phyloP scores from a whole-genome alignment of 441 rosid genomes.

The Adansonia grandidieri region DNA sequence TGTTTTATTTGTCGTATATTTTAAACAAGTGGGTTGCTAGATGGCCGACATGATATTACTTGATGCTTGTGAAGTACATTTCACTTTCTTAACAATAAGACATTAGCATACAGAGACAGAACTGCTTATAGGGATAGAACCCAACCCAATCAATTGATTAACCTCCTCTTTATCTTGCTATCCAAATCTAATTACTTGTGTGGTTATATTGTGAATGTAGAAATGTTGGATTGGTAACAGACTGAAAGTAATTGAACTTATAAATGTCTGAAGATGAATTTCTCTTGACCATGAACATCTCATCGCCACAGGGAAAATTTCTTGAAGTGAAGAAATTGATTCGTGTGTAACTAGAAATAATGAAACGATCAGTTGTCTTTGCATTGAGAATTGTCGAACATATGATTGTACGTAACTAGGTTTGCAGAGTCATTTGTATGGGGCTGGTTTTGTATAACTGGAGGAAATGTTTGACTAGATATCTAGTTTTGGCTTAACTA shows the following conservation, averaged over 20 bases:
- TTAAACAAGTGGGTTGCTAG: slow-evolving; percentile 9
- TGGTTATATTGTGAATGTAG: not conserved
- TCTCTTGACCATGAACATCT: not conserved
- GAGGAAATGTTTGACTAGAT: slow-evolving; percentile 1
- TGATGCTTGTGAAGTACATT: slow-evolving; percentile 6
- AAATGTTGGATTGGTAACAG: not conserved
- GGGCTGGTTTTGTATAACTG: not conserved
- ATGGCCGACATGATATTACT: not conserved
- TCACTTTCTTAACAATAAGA: slow-evolving; percentile 11
- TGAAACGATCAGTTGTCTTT: not conserved
- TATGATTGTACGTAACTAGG: not conserved
- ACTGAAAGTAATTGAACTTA: slow-evolving; percentile 4
- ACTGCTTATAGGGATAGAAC: not conserved
- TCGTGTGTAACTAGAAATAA: not conserved
- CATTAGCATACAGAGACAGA: not conserved
- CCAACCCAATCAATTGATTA: not conserved
- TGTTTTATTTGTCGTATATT: not conserved
- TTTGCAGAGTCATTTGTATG: not conserved
- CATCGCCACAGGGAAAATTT: not conserved
- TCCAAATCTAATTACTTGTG: not conserved
- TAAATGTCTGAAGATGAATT: not conserved
- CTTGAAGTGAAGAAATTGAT: not conserved
- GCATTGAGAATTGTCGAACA: not conserved
- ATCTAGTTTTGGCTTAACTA: not conserved
- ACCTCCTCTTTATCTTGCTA: not conserved